phyloP scores from a whole-genome alignment of 208 protist genomes.

The Acanthamoeba lenticulata region DNA sequence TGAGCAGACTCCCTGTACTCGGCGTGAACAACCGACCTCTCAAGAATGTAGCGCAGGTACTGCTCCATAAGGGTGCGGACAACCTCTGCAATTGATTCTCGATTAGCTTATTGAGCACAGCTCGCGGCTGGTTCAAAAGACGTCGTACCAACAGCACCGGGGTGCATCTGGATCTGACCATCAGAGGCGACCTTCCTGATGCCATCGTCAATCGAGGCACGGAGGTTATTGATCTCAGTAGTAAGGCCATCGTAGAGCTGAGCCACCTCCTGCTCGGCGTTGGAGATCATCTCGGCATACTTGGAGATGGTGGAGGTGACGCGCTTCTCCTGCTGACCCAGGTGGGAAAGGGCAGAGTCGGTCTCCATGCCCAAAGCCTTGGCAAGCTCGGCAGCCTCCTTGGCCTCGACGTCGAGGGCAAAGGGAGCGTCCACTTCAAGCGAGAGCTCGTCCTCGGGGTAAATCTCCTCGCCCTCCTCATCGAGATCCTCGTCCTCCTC shows the following conservation, averaged over 20 bases:
- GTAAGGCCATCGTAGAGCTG: constrained; percentile 65
- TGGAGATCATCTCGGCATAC: constrained; percentile 17
- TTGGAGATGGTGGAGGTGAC: background rate
- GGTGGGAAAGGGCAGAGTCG: background rate
- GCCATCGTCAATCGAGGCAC: constrained; percentile 9
- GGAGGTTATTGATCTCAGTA: constrained; percentile 60
- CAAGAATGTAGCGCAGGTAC: constrained; percentile 19
- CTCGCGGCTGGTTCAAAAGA: background rate
- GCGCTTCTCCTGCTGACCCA: constrained; percentile 41
- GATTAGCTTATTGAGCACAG: background rate
- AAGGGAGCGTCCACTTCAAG: constrained; percentile 38
- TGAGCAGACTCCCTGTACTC: background rate
- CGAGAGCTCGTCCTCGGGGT: constrained; percentile 44
- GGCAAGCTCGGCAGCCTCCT: constrained; percentile 43
- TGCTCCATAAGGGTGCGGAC: constrained; percentile 8
- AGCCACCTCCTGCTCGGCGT: constrained; percentile 1
- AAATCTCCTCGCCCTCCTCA: constrained; percentile 10
- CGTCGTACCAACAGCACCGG: background rate
- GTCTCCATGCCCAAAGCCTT: constrained; percentile 33
- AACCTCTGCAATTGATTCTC: background rate
- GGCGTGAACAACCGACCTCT: constrained; percentile 37
- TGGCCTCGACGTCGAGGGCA: constrained; percentile 13
- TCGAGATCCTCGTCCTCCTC: constrained; percentile 8
- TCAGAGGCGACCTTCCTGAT: background rate
- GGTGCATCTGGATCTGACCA: background rate